Evolutionary conservation across 441 rosid genomes (phyloP).

Genomic region (Dalechampia spathulata): DNA sequence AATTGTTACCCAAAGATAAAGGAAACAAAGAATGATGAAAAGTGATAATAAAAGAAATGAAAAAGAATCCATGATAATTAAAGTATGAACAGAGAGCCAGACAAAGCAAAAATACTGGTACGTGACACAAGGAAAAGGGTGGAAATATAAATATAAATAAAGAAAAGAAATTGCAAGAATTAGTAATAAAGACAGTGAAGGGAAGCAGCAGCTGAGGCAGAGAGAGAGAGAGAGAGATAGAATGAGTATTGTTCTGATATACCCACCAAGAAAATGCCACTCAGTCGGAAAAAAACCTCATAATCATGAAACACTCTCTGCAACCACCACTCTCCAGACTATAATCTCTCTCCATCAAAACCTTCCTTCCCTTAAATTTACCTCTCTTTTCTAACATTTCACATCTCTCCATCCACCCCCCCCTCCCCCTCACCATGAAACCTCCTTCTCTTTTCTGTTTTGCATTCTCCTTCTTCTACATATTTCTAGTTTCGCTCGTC

Average conservation of each 20-base stretch:
- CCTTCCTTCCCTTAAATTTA: slow-evolving; percentile 47
- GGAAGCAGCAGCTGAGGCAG: slow-evolving; percentile 15
- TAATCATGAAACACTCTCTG: slow-evolving; percentile 55
- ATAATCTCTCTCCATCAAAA: slow-evolving; percentile 37
- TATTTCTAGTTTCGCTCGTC: slow-evolving; percentile 12
- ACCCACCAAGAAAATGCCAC: slow-evolving; percentile 31
- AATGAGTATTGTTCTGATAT: background rate
- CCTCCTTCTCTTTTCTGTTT: slow-evolving; percentile 27
- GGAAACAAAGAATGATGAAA: slow-evolving; percentile 40
- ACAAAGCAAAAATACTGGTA: slow-evolving; percentile 20
- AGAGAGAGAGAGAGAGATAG: too few species aligned
- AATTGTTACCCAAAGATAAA: slow-evolving; percentile 38
- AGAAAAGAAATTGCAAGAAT: too few species aligned
- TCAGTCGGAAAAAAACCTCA: slow-evolving; percentile 26
- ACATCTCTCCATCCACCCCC: slow-evolving; percentile 13
- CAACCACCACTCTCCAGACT: slow-evolving; percentile 40
- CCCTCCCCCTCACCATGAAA: slow-evolving; percentile 43
- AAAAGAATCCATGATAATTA: too few species aligned
- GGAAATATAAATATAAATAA: too few species aligned
- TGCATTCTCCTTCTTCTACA: too few species aligned
- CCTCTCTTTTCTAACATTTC: slow-evolving; percentile 21
- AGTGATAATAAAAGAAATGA: slow-evolving; percentile 23
- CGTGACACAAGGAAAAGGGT: too few species aligned
- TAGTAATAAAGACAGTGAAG: too few species aligned
- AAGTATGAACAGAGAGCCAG: too few species aligned